A percentile compares a stretch with the other conserved stretches of the same genome.
These are phyloP conservation scores for Argentina anserina DNA, from an alignment of 306 rosid species.

Conservation along the genomic window DNA sequence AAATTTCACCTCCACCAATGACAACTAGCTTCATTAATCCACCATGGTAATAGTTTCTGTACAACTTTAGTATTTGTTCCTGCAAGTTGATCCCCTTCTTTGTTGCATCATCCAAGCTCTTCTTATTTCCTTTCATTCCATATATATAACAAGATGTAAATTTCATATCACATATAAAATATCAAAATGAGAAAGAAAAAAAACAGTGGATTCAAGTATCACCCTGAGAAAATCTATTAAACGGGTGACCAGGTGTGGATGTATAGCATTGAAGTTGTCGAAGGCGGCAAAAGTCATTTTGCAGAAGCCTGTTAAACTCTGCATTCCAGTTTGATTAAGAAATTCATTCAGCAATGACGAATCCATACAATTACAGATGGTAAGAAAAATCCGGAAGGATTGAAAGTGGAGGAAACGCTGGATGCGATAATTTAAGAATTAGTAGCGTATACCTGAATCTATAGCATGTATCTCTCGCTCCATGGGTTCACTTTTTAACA, in stretches of 20 bases:
- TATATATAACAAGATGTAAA: conserved; percentile 7
- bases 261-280: conserved; percentile 92
- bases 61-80: conserved; percentile 67
- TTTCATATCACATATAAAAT: conserved; percentile 15
- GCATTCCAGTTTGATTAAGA: conserved; percentile 38
- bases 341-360: conserved; percentile 32
- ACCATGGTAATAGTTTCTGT: conserved; percentile 71
- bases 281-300: conserved; percentile 84
- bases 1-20: conserved; percentile 90
- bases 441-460: conserved; percentile 74
- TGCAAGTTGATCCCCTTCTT: conserved; percentile 77
- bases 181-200: background rate
- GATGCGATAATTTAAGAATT: conserved; percentile 16
- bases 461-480: conserved; percentile 93
- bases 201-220: conserved; percentile 21
- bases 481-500: conserved; percentile 85
- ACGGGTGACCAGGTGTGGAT: conserved; percentile 64
- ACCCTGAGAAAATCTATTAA: conserved; percentile 88
- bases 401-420: background rate
- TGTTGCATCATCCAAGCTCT: conserved; percentile 88
- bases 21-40: conserved; percentile 94
- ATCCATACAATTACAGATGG: conserved; percentile 18
- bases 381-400: conserved; percentile 19
- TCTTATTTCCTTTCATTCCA: conserved; percentile 73
- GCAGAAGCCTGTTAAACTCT: conserved; percentile 90